Base-by-base conservation (phyloP, 2,329 filamentous ascomycete genomes). In the Epichloe elymi region DNA sequence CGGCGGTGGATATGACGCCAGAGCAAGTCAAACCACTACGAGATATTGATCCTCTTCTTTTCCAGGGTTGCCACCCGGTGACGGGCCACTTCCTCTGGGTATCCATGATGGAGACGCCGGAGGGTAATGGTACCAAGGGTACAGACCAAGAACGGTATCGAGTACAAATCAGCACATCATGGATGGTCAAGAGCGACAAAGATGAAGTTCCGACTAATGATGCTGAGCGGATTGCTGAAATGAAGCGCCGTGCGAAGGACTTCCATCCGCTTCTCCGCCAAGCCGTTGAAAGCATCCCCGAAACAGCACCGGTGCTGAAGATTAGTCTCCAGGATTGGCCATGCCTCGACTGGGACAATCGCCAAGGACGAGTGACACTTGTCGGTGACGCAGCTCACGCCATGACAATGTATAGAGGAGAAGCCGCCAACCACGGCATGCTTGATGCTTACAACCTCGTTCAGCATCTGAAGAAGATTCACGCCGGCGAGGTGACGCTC, bases 331-430 rank as follows among this genome's bases (percentile, higher is more conserved):
- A 63, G 39, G 69, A 71, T 55, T 65, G 68, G 54, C 67, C 66
- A 0, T 63, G 60, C 26, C 61, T 60, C 2, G 58, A 61, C 6
- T 75, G 73, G 71, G 62, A 71, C 52, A 71, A 70, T 46, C 59
- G 57, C 12, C 58, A 61, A 40, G 74, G 74, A 3, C 63, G 66
- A 1, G 68, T 74, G 3, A 74, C 74, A 1, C 60, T 80, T 1
- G 65, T 71, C 4, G 76, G 77, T 3, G 77, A 80, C 58, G 71
- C 75, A 2, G 75, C 75, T 0, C 76, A 80, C 59, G 71, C 75
- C n/a, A 79, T 80, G 76, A 76, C 74, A 33, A 77, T 78, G 74
- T 77, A 65, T 49, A 63, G 68, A 15, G 68, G 68, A 26, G 67
- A 70, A 49, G 68, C 62, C 1, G 64, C 61, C 7, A 70, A 70